Evolutionary conservation across 345 rosid species (phyloP).

Genomic region (Leavenworthia alabamica): DNA sequence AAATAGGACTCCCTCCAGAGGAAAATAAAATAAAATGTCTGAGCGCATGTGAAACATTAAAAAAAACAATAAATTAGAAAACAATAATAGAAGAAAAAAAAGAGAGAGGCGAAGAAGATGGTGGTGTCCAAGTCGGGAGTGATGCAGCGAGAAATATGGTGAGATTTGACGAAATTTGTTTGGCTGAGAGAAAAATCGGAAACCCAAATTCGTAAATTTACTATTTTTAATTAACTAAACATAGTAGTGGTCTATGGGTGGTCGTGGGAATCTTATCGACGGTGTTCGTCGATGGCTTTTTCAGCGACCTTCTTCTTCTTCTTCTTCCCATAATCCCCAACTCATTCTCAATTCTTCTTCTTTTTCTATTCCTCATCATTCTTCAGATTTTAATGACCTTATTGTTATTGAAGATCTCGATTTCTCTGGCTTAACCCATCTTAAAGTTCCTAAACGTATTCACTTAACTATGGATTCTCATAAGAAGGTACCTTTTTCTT

Average conservation of each 20-base stretch:
- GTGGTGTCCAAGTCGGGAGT: slow-evolving; percentile 25
- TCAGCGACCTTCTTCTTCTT: slow-evolving; percentile 50
- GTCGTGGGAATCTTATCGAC: slow-evolving; percentile 67
- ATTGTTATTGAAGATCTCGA: slow-evolving; percentile 41
- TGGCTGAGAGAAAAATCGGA: slow-evolving; percentile 30
- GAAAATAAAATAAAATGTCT: no score
- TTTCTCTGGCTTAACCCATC: slow-evolving; percentile 36
- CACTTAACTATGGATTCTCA: slow-evolving; percentile 61
- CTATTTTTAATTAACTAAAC: background rate
- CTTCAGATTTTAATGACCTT: slow-evolving; percentile 16
- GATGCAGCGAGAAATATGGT: slow-evolving; percentile 8
- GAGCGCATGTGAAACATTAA: no score
- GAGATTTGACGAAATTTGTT: slow-evolving; percentile 21
- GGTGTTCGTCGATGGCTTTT: slow-evolving; percentile 88
- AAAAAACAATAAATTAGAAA: background rate
- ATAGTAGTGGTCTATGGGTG: slow-evolving; percentile 47
- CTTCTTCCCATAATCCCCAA: no score
- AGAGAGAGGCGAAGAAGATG: slow-evolving; percentile 21
- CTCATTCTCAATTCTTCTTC: slow-evolving; percentile 8
- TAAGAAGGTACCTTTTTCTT: slow-evolving; percentile 51
- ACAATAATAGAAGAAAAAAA: background rate
- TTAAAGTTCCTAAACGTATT: slow-evolving; percentile 57
- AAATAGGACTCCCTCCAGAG: no score
- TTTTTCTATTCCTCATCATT: slow-evolving; percentile 4
- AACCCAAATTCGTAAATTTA: slow-evolving; percentile 25